Base-by-base conservation (phyloP, 2,329 filamentous ascomycete species). In the Dactylellina parvicollis region DNA sequence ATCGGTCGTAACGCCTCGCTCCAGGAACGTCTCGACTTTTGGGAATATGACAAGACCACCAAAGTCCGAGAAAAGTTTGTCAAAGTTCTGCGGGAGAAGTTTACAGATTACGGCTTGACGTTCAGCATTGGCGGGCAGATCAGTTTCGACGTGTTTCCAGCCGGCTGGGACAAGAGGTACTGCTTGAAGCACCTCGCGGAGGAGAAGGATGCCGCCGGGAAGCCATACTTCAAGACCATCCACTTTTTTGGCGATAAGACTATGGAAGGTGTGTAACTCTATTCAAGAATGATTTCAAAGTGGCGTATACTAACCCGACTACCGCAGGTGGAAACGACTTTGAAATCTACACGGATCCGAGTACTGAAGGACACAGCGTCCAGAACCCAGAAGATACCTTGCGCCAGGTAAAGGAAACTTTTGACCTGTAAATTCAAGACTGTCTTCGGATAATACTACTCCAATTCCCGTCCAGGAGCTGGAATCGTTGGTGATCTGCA, bases 161-260 rank as follows among this genome's bases (percentile, higher is more conserved):
- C 85, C 1, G 95, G 95, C 79, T 99, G 95, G 95, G 95, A 99
- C 84, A 99, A 98, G 88, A 96, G 92, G 8, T 99, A 96, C 86
- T 97, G 93, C 84, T 85, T 98, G 77, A 85, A 87, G 78, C 93
- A 97, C 82, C 84, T 98, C 75, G 92, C 95, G 83, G 86, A 86
- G 75, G 67, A 72, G 52, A 3, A 26, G 22, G 67, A 65, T 40
- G 93, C 97, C 81, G 89, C 90, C 78, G 80, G 82, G 16, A 76
- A 81, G 9, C 71, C 44, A 5, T 60, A 76, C 22, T 78, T 78
- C 38, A 71, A 65, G 77, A 94, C 87, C 46, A 90, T 98, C 77
- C 95, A 98, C 85, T 98, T 98, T 86, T 99, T 98, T 79, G 95
- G 95, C 76, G 95, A 99, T 86, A 99, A 98, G 89, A 91, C 91